phyloP scores from a whole-genome alignment of 148 eudicot genomes.

The Vaccinium darrowii region DNA sequence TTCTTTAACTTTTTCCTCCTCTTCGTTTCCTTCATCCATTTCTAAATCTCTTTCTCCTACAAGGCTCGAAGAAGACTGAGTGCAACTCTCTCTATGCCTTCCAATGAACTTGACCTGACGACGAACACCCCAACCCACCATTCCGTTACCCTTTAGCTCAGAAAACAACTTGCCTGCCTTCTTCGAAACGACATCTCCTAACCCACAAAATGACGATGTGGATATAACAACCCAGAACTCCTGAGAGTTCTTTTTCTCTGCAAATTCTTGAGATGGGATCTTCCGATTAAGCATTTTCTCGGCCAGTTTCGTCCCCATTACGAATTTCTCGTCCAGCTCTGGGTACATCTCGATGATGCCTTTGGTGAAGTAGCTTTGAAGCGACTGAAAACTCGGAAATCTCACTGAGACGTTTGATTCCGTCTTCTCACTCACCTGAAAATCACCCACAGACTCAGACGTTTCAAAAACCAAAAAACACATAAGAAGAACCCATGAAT shows the following conservation, averaged over 20 bases:
- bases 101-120: slow-evolving; percentile 50
- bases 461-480: neutral
- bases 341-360: slow-evolving; percentile 51
- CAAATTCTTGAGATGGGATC: slow-evolving; percentile 57
- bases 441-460: neutral
- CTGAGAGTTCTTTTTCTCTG: slow-evolving; percentile 41
- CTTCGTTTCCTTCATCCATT: slow-evolving; percentile 13
- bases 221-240: slow-evolving; percentile 51
- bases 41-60: slow-evolving; percentile 21
- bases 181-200: slow-evolving; percentile 17
- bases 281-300: slow-evolving; percentile 48
- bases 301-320: slow-evolving; percentile 52
- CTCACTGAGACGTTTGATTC: slow-evolving; percentile 52
- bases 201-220: neutral
- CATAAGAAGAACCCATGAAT: neutral
- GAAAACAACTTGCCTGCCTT: slow-evolving; percentile 19
- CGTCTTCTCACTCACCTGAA: slow-evolving; percentile 64
- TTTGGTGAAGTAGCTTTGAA: slow-evolving; percentile 42
- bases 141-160: slow-evolving; percentile 27
- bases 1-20: neutral
- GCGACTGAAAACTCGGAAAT: slow-evolving; percentile 63
- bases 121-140: slow-evolving; percentile 57
- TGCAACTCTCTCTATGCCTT: slow-evolving; percentile 30
- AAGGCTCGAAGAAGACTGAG: slow-evolving; percentile 8
- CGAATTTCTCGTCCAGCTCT: slow-evolving; percentile 55